Percentiles rank a stretch among this genome's conserved stretches.
These are phyloP conservation scores for Pelargonium exstipulatum DNA, from an alignment of 441 rosid species.

Conservation along the genomic window DNA sequence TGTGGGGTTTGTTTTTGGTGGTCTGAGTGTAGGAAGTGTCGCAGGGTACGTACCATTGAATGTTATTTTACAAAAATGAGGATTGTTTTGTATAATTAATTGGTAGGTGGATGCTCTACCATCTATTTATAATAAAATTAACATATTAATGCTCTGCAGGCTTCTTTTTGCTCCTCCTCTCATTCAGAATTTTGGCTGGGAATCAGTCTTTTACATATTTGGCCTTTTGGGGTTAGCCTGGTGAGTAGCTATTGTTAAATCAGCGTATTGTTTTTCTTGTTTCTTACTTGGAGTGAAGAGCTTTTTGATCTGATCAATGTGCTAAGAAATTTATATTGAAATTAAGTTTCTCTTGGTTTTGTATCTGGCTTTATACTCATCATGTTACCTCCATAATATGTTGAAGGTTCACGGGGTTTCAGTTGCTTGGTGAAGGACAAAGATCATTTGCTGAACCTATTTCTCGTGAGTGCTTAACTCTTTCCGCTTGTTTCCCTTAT, in stretches of 20 bases:
- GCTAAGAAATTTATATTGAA: slow-evolving; percentile 13
- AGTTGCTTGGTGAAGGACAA: slow-evolving; percentile 44
- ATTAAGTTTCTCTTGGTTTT: slow-evolving; percentile 10
- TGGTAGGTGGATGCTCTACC: not conserved
- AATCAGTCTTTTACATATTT: too few species aligned
- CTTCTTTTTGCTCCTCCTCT: too few species aligned
- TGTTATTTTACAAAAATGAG: slow-evolving; percentile 15
- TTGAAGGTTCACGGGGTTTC: slow-evolving; percentile 76
- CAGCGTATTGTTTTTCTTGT: too few species aligned
- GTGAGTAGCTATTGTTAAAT: too few species aligned
- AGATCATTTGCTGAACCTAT: slow-evolving; percentile 32
- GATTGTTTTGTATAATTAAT: slow-evolving; percentile 7
- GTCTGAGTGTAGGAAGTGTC: slow-evolving; percentile 89
- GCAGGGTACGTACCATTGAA: slow-evolving; percentile 54
- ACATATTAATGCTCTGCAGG: too few species aligned
- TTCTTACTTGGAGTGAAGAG: slow-evolving; percentile 8
- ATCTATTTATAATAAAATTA: too few species aligned
- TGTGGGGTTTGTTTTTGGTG: slow-evolving; percentile 88
- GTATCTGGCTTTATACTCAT: slow-evolving; percentile 20
- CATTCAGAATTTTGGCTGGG: too few species aligned
- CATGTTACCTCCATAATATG: slow-evolving; percentile 23
- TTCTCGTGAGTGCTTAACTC: slow-evolving; percentile 36
- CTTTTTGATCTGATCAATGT: not conserved
- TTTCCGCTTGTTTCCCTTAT: slow-evolving; percentile 8
- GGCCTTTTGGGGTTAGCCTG: too few species aligned